Conservation (phyloP, 2,329 filamentous ascomycete genomes). For the Colletotrichum lupini region DNA sequence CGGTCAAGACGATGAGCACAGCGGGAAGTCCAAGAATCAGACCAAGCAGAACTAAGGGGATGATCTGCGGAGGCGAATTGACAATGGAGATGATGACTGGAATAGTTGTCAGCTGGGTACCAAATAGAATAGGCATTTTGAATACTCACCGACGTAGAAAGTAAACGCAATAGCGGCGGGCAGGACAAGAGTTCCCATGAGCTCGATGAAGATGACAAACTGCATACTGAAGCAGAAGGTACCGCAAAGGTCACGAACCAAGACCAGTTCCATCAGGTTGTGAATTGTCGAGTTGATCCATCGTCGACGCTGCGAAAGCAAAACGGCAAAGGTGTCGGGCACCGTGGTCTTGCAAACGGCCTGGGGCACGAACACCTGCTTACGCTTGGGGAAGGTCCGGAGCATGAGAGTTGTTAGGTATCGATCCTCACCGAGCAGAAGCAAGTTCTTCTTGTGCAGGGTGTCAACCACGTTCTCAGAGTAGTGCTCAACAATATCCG, state of each 20-base stretch:
- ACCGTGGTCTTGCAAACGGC: conserved; percentile 99
- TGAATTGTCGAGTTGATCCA: conserved; percentile 99
- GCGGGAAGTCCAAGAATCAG: conserved; percentile 95
- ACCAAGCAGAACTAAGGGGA: conserved; percentile 88
- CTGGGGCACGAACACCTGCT: conserved; percentile 98
- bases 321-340: conserved; percentile 89
- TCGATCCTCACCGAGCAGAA: conserved; percentile 92
- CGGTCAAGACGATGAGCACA: conserved; percentile 90
- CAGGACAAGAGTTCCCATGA: conserved; percentile 92
- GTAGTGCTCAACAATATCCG: conserved; percentile 98
- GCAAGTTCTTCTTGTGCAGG: conserved; percentile 95
- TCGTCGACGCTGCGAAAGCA: conserved; percentile 92
- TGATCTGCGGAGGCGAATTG: conserved; percentile 80
- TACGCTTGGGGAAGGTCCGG: conserved; percentile 97
- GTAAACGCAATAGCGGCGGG: conserved; percentile 98
- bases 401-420: conserved; percentile 98
- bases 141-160: conserved; percentile 86
- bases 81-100: conserved; percentile 88
- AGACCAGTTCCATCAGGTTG: conserved; percentile 96
- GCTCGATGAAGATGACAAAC: conserved; percentile 95
- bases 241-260: conserved; percentile 95
- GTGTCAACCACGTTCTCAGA: conserved; percentile 99
- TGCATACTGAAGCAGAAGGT: conserved; percentile 99
- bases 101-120: conserved; percentile 10
- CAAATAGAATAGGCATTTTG: neutral